Evolutionary conservation across 1,139 yeast genomes (phyloP).

Genomic region (Taphrina populina): DNA sequence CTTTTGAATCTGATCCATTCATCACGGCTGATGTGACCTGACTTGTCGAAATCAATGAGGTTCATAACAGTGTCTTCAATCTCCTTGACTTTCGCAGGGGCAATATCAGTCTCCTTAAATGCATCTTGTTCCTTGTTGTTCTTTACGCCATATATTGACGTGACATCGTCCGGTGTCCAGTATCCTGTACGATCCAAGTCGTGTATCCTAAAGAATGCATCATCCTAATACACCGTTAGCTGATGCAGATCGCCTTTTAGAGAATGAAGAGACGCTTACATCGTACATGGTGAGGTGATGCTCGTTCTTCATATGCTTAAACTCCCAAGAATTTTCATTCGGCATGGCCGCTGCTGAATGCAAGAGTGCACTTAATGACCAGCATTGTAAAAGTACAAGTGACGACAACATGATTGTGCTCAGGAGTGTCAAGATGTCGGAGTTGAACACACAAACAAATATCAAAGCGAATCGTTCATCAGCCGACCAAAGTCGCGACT

Average conservation of each 20-base stretch:
- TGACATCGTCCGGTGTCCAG: conserved; percentile 58
- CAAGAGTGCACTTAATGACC: too few relatives aligned
- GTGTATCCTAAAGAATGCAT: conserved; percentile 68
- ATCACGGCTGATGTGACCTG: conserved; percentile 61
- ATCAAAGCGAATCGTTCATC: too few relatives aligned
- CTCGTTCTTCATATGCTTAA: conserved; percentile 30
- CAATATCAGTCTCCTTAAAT: conserved; percentile 40
- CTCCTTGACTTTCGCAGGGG: conserved; percentile 36
- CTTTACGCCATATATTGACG: conserved; percentile 75
- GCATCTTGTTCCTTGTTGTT: conserved; percentile 46
- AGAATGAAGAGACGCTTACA: conserved; percentile 2
- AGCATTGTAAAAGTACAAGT: too few relatives aligned
- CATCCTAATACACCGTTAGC: too few relatives aligned
- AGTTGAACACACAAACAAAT: too few relatives aligned
- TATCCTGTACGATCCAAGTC: conserved; percentile 56
- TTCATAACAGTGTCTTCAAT: conserved; percentile 60
- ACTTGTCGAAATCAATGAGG: conserved; percentile 63
- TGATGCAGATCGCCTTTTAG: too few relatives aligned
- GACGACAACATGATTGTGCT: too few relatives aligned
- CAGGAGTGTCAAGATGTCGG: too few relatives aligned
- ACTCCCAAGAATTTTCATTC: conserved; percentile 29
- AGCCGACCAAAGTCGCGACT: too few relatives aligned
- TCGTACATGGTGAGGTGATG: conserved; percentile 28
- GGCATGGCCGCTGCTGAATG: not conserved
- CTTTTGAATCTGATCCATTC: conserved; percentile 70